A percentile compares a stretch with the other conserved stretches of the same genome.
Conservation (phyloP, 2,329 filamentous ascomycete genomes). For the Alternaria hordeiaustralica region DNA sequence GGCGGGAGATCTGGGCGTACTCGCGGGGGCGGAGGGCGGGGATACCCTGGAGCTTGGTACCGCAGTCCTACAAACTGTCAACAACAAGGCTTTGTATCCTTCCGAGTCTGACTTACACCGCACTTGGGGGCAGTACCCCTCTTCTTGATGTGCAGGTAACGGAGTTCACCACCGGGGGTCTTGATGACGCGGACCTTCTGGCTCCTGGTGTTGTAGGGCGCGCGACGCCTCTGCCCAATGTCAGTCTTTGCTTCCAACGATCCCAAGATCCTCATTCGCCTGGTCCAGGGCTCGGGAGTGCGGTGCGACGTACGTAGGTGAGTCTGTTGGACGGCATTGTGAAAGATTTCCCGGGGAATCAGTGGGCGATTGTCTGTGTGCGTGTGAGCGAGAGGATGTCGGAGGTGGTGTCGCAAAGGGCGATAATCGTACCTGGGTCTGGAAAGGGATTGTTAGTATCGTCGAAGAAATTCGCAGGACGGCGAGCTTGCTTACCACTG, state of each 20-base stretch:
- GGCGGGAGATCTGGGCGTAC: slow-evolving; percentile 95
- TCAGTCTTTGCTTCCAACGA: slow-evolving; percentile 30
- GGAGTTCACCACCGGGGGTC: slow-evolving; percentile 94
- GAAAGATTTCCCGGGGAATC: slow-evolving; percentile 48
- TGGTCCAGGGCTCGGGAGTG: slow-evolving; percentile 9
- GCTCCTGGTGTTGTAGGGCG: slow-evolving; percentile 92
- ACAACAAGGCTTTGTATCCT: slow-evolving; percentile 6
- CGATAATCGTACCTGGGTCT: slow-evolving; percentile 38
- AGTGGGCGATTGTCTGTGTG: slow-evolving; percentile 39
- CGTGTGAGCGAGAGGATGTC: slow-evolving; percentile 33
- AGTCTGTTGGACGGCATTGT: slow-evolving; percentile 62
- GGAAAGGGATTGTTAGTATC: slow-evolving; percentile 12
- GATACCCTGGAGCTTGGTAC: slow-evolving; percentile 94
- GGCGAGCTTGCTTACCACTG: slow-evolving; percentile 39
- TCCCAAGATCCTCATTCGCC: slow-evolving; percentile 15
- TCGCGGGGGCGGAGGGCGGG: slow-evolving; percentile 98
- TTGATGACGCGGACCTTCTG: slow-evolving; percentile 81
- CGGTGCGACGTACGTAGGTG: slow-evolving; percentile 60
- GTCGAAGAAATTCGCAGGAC: slow-evolving; percentile 13
- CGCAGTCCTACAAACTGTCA: slow-evolving; percentile 78
- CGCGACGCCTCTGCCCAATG: slow-evolving; percentile 59
- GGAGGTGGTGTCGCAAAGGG: slow-evolving; percentile 2
- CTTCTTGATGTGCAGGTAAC: slow-evolving; percentile 99
- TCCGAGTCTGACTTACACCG: slow-evolving; percentile 43
- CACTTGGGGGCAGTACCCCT: slow-evolving; percentile 97